A percentile compares a stretch with the other conserved stretches of the same genome.
phyloP scores from a whole-genome alignment of 768 basidiomycete genomes.

The Russula earlei region DNA sequence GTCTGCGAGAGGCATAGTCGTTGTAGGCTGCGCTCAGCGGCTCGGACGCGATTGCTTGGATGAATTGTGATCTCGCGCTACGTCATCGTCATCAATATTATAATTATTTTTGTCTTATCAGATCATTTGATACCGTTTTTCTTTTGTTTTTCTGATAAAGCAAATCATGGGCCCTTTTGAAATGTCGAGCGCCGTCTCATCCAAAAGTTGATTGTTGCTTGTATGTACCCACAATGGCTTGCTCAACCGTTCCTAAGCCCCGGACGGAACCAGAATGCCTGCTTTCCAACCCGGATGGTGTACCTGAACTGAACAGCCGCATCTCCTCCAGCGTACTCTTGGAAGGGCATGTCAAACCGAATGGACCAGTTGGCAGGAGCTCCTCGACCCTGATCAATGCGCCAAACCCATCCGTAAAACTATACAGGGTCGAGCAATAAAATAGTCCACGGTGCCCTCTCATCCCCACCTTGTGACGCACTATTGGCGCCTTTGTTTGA shows the following conservation, averaged over 20 bases:
- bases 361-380: neutral
- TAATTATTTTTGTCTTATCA: too few species aligned
- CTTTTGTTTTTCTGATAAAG: too few species aligned
- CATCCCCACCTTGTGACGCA: neutral
- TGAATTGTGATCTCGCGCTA: neutral
- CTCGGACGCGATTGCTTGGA: too few species aligned
- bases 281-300: neutral
- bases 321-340: neutral
- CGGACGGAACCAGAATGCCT: neutral
- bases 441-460: neutral
- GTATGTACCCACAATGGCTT: slow-evolving; percentile 50
- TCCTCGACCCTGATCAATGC: too few species aligned
- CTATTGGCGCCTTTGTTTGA: neutral
- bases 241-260: slow-evolving; percentile 48
- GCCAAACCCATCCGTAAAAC: too few species aligned
- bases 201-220: slow-evolving; percentile 21
- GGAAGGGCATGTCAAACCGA: neutral
- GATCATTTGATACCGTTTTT: too few species aligned
- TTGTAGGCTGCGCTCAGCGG: neutral
- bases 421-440: too few species aligned
- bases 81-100: neutral
- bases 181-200: neutral
- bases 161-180: too few species aligned
- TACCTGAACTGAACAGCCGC: slow-evolving; percentile 1
- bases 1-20: slow-evolving; percentile 38